Base-by-base conservation (phyloP, 192 early-diverging fungal genomes). In the Backusella psychrophila region DNA sequence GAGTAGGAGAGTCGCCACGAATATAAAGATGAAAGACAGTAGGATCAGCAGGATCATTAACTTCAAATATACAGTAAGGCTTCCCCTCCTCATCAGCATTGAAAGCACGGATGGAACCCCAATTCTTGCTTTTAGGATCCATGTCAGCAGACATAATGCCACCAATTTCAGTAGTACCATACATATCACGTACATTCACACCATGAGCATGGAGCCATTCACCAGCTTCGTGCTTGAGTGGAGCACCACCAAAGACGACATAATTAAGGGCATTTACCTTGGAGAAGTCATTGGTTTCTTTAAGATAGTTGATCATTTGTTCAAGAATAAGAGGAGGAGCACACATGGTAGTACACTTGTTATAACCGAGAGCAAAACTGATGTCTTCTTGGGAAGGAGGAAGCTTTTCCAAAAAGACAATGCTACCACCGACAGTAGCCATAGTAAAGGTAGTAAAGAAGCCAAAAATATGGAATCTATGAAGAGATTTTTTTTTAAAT, bases 401-500 rank as follows among this genome's bases (percentile, higher is more conserved):
- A 34, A 72, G 71, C 33, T 72, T 49, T 35, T 35, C 49, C 46
- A 72, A 35, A n/a, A 72, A 72, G 4, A 72, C 71, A 4, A 35
- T 6, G 7, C 31, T 36, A 53, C 31, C 71, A 11, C 71, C 71
- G 8, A 72, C 33, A 2, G 49, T 19, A 4, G 31, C 15, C 33
- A 53, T 72, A 35, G 31, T 72, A 35, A 72, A 53, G 8, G 33
- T n/a, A 6, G 49, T 7, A 36, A 53, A 49, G 26, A 53, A n/a
- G 21, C 71, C 71, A 53, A 53, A 53, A 33, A 53, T n/a, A 35
- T 72, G 71, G 44, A 72, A 72, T n/a, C 71, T 72, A 56, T 34
- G 38, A 6, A 71, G 23, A 19, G 8, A 39, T 12, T 39, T 39
- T 39, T 39, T 39, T 39, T 39, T 5, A 4, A 4, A 44, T 17